Percentiles rank a stretch among this genome's conserved stretches.
Conservation (phyloP, 108 stramenopile genomes). For the Cyclostephanos invisitatus region DNA sequence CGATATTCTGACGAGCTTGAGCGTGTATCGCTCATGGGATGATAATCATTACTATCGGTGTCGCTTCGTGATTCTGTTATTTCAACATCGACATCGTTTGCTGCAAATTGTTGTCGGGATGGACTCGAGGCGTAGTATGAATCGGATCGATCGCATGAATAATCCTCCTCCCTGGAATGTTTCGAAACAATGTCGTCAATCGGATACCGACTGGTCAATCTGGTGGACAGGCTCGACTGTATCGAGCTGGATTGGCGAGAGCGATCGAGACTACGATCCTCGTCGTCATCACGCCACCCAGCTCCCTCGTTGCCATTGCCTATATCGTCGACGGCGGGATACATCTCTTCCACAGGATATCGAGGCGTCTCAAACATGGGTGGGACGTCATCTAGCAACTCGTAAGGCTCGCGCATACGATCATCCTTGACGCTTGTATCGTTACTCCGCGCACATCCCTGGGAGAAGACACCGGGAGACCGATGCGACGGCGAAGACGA, state of each 20-base stretch:
- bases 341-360: slow-evolving; percentile 45
- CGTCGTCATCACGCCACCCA: slow-evolving; percentile 16
- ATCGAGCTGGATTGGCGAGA: neutral
- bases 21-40: slow-evolving; percentile 20
- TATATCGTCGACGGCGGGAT: slow-evolving; percentile 23
- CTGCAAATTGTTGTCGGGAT: neutral
- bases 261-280: neutral
- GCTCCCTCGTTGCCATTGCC: neutral
- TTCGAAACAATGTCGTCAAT: slow-evolving; percentile 6
- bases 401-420: slow-evolving; percentile 25
- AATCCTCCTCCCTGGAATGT: slow-evolving; percentile 3
- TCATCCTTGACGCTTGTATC: neutral
- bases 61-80: slow-evolving; percentile 26
- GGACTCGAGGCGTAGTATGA: neutral
- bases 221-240: neutral
- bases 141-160: neutral
- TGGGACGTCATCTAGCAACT: slow-evolving; percentile 31
- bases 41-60: slow-evolving; percentile 26
- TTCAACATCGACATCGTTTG: neutral
- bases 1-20: slow-evolving; percentile 1
- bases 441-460: neutral
- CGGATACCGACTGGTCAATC: slow-evolving; percentile 14
- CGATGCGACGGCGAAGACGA: neutral
- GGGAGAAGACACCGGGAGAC: neutral
- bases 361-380: slow-evolving; percentile 6